Evolutionary conservation across 176 grass and related monocot genomes (phyloP).

Genomic region (Ensete glaucum): DNA sequence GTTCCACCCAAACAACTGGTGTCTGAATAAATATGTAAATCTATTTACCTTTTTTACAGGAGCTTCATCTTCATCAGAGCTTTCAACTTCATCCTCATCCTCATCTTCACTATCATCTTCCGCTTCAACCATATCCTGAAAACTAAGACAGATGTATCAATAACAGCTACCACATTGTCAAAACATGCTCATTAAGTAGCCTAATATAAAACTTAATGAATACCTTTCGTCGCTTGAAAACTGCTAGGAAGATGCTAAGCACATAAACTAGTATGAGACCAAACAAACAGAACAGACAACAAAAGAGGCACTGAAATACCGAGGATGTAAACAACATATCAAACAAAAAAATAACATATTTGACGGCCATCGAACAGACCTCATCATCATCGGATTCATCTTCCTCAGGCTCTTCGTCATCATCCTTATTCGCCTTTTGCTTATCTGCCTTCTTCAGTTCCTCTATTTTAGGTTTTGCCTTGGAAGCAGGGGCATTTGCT

Average conservation of each 20-base stretch:
- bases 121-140: constrained; percentile 23
- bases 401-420: constrained; percentile 37
- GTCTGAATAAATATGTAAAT: neutral
- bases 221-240: too few relatives aligned
- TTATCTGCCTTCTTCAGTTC: constrained; percentile 23
- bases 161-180: neutral
- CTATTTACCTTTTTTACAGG: constrained; percentile 53
- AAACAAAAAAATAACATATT: too few relatives aligned
- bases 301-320: neutral
- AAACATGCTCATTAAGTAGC: neutral
- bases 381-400: constrained; percentile 21
- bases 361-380: constrained; percentile 5
- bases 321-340: neutral
- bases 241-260: neutral
- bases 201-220: neutral
- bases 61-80: constrained; percentile 34
- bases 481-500: constrained; percentile 17
- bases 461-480: constrained; percentile 24
- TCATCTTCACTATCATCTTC: constrained; percentile 18
- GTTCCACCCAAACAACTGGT: neutral
- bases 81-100: constrained; percentile 5
- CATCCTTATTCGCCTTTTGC: constrained; percentile 25
- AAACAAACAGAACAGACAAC: neutral
- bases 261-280: neutral
- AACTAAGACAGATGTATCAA: neutral